Evolutionary conservation across 176 grass and related monocot species (phyloP).

Genomic region (Otatea glauca): DNA sequence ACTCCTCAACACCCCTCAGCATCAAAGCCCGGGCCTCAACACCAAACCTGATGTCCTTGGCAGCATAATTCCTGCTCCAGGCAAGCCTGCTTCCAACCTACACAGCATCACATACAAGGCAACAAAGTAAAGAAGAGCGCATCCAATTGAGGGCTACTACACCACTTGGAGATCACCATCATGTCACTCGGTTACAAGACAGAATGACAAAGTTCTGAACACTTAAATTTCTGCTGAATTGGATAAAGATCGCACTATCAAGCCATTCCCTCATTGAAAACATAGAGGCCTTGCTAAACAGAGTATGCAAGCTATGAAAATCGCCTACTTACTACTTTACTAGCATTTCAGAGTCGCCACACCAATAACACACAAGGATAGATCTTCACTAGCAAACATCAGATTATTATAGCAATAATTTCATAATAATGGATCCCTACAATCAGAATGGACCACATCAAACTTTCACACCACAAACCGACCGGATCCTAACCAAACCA

Average conservation of each 20-base stretch:
- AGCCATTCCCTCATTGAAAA: background rate
- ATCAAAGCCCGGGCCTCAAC: constrained; percentile 94
- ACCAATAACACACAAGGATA: background rate
- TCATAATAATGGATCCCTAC: background rate
- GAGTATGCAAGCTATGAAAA: background rate
- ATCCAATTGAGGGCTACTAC: background rate
- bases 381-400: background rate
- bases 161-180: background rate
- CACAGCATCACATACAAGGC: constrained; percentile 12
- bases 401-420: background rate
- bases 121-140: background rate
- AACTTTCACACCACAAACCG: background rate
- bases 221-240: background rate
- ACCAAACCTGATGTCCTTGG: constrained; percentile 96
- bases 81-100: constrained; percentile 86
- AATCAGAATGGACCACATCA: background rate
- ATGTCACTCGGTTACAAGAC: background rate
- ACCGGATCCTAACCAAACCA: constrained; percentile 10
- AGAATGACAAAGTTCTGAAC: background rate
- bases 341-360: background rate
- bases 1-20: constrained; percentile 89
- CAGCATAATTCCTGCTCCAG: constrained; percentile 95
- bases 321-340: background rate
- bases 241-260: background rate
- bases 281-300: background rate